Conservation (phyloP, 75 land plant genomes). For the Ceratopteris richardii region DNA sequence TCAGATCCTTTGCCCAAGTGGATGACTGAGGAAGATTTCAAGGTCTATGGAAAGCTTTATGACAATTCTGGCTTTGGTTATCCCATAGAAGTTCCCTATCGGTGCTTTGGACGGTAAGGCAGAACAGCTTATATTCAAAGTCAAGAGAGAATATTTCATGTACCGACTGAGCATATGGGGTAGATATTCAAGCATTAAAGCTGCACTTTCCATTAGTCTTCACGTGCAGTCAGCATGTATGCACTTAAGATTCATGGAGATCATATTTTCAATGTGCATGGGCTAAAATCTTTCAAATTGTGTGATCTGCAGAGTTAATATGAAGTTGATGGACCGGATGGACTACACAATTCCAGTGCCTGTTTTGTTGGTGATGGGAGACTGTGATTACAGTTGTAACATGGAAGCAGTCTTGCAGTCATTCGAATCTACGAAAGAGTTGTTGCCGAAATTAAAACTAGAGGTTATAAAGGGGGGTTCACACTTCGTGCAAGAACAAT, state of each 20-base stretch:
- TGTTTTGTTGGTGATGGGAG: slow-evolving; percentile 23
- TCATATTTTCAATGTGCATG: too few species aligned
- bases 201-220: not conserved
- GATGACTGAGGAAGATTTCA: slow-evolving; percentile 55
- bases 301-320: not conserved
- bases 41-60: slow-evolving; percentile 32
- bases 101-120: not conserved
- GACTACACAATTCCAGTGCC: slow-evolving; percentile 20
- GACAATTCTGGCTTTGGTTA: slow-evolving; percentile 43
- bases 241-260: too few species aligned
- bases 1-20: slow-evolving; percentile 47
- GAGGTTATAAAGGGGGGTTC: slow-evolving; percentile 19
- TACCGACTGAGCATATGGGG: too few species aligned
- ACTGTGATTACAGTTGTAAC: slow-evolving; percentile 20
- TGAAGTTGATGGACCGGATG: not conserved
- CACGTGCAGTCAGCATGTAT: too few species aligned
- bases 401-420: slow-evolving; percentile 11
- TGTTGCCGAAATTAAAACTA: slow-evolving; percentile 14
- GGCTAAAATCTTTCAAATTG: too few species aligned
- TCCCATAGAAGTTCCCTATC: slow-evolving; percentile 51
- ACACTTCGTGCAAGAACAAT: slow-evolving; percentile 39
- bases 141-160: not conserved
- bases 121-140: not conserved
- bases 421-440: not conserved
- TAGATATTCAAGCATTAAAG: not conserved